Evolutionary conservation across 768 basidiomycete species (phyloP), one percentile per base, ranked within the genome.

Genomic region (Cystofilobasidium bisporidii): DNA sequence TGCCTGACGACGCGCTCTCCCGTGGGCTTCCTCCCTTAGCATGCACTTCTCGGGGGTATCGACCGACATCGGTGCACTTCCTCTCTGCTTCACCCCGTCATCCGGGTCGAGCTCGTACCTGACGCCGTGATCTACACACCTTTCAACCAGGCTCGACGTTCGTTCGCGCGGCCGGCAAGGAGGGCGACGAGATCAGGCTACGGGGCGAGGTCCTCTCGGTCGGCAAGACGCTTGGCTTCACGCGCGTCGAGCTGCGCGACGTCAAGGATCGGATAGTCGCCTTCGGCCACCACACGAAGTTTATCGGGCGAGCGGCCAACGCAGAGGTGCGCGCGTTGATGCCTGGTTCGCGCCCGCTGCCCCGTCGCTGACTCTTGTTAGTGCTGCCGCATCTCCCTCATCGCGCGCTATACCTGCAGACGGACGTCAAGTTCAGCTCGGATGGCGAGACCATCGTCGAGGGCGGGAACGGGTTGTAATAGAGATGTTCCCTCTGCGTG

Each of bases 241-340:
- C 65, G n/a, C 32, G 60, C 15, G 47, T 66, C 33, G 65, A 66
- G 33, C 43, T 66, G 47, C 50, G 47, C n/a, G 65, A 66, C 26
- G 15, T 22, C 20, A 36, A 50, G 38, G 65, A 60, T 15, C 22
- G 65, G 10, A 22, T 66, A 8, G 65, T 66, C 33, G 65, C 65
- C 0, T 66, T 66, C 30, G 65, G 65, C 26, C 65, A 66, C 26
- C 65, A 66, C 47, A 66, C 65, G 8, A 66, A 66, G 65, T 66
- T 66, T 18, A 47, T 66, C 32, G 65, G 59, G 4, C 57, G 65
- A 8, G 47, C 57, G 15, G 58, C 43, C n/a, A 66, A 66, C 24
- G 20, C 59, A 28, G 65, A 66, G 59, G 65, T 66, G 36, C 58
- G 30, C 18, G 10, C 14, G 22, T 36, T 36, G 36, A 36, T 36